phyloP scores from a whole-genome alignment of 2,329 filamentous ascomycete species.

The Colletotrichum sp. region DNA sequence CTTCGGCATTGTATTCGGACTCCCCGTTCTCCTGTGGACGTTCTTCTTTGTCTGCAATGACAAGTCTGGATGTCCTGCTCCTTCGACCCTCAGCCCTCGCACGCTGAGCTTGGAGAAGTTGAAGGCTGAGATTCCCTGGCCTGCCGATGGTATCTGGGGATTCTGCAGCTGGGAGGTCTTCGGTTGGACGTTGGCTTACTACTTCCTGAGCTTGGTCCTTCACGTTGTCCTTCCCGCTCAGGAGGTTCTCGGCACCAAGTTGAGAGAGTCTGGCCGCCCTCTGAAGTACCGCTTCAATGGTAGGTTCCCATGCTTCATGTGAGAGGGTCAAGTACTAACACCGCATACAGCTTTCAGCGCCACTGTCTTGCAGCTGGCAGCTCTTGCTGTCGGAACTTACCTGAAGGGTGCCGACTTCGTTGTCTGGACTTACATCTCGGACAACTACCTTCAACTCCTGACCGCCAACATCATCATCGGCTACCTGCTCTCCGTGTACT shows the following conservation, averaged over 20 bases:
- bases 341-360: neutral
- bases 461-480: constrained; percentile 71
- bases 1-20: constrained; percentile 74
- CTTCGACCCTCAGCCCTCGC: constrained; percentile 72
- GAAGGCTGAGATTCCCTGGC: constrained; percentile 80
- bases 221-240: constrained; percentile 76
- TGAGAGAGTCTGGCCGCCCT: constrained; percentile 68
- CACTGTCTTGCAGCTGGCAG: constrained; percentile 9
- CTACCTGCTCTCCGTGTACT: constrained; percentile 62
- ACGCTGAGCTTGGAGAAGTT: constrained; percentile 71
- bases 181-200: constrained; percentile 75
- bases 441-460: constrained; percentile 72
- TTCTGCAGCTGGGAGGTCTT: constrained; percentile 72
- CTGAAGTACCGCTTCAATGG: constrained; percentile 82
- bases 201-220: constrained; percentile 73
- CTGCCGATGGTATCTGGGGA: constrained; percentile 67
- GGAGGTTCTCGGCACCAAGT: constrained; percentile 69
- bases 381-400: constrained; percentile 59
- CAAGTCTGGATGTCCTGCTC: constrained; percentile 82
- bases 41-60: constrained; percentile 88
- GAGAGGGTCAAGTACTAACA: neutral
- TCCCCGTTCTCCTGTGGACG: constrained; percentile 76
- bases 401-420: constrained; percentile 69
- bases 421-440: constrained; percentile 75
- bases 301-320: constrained; percentile 32